Percentiles rank a stretch among this genome's conserved stretches.
These are phyloP conservation scores for Acanthamoeba healyi DNA, from an alignment of 208 protist species.

Conservation along the genomic window DNA sequence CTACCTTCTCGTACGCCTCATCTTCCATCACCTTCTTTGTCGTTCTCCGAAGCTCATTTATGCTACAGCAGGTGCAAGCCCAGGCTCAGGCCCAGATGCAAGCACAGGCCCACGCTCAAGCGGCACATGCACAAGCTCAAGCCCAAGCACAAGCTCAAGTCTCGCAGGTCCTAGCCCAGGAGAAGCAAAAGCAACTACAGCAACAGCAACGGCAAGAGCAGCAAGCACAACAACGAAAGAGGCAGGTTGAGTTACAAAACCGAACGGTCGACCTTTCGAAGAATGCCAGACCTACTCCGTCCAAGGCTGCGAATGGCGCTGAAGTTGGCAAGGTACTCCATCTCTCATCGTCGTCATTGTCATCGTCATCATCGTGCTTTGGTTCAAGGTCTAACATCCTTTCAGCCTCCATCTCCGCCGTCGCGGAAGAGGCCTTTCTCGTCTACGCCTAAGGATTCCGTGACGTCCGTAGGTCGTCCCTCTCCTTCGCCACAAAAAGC, in stretches of 20 bases:
- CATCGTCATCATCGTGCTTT: no score
- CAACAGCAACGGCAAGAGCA: background rate
- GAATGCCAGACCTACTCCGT: background rate
- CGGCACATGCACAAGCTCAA: background rate
- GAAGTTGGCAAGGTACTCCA: background rate
- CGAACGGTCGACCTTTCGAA: background rate
- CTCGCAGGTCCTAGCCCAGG: no score
- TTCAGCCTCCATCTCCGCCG: background rate
- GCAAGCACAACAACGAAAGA: background rate
- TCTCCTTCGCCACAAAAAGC: background rate
- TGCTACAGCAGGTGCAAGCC: background rate
- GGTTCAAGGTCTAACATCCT: no score
- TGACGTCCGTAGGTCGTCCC: no score
- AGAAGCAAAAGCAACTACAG: background rate
- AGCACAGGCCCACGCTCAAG: background rate
- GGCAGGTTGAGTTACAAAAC: background rate
- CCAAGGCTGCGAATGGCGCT: background rate
- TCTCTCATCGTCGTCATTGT: background rate
- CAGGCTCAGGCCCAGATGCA: conserved; percentile 3
- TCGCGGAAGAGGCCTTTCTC: background rate
- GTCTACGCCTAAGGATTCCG: background rate
- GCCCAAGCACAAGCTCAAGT: background rate
- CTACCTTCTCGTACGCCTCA: background rate
- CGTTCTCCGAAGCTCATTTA: background rate
- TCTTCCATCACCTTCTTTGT: background rate